Evolutionary conservation across 306 rosid species (phyloP), one percentile per base, ranked within the genome.

Genomic region (Cicer cuneatum): DNA sequence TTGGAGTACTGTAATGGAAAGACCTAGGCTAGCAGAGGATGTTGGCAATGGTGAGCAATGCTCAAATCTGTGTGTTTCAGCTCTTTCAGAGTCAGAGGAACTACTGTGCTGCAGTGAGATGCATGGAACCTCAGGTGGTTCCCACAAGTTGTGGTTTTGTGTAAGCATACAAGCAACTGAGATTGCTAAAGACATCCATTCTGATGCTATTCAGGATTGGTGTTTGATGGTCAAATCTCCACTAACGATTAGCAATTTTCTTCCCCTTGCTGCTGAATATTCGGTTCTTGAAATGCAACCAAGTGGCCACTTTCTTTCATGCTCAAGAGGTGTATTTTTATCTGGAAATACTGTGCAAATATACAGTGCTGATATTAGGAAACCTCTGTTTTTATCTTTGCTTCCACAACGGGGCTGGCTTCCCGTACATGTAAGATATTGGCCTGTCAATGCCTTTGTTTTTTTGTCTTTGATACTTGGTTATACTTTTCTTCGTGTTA

Each of bases 121-220:
- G 40, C 87, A 80, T 75, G 97, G 90, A 72, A 85, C 88, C 59
- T 90, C 97, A 18, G 82, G 85, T 78, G 80, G 86, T 69, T 81
- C 86, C 73, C 89, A 72, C 59, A 92, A 87, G 29, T 60, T 90
- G 77, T 94, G 99, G 99, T 92, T 92, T 77, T 92, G 88, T 75
- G 83, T 88, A 80, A 89, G 90, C 87, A 84, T 94, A 76, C 93
- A 87, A 74, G 91, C 95, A 54, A 84, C 90, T 60, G 99, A 92
- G 82, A 92, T 94, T 81, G 87, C 96, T 21, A 94, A 94, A 85
- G 99, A 94, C 74, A 85, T 92, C 46, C 87, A 60, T 80, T 94
- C 97, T 64, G 90, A 94, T 82, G 89, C 99, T 69, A 94, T 94
- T 72, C 95, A 92, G 80, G 99, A 94, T 86, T 94, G 99, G 99